Evolutionary conservation across 768 basidiomycete species (phyloP), one percentile per base, ranked within the genome.

Genomic region (Boletus fagicola): DNA sequence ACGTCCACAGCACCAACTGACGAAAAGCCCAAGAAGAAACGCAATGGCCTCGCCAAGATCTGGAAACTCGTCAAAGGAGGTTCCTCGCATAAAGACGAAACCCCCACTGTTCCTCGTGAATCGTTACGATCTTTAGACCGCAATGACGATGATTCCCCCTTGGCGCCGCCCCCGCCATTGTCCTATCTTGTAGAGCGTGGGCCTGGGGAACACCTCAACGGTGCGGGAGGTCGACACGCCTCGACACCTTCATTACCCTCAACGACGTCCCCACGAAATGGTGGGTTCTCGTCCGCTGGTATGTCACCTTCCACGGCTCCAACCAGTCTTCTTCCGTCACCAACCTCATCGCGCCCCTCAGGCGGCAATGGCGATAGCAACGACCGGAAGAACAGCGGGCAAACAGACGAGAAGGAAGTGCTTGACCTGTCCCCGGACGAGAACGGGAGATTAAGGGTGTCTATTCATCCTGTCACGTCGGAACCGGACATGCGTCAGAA

Each of bases 151-250:
- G 84, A 90, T 62, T 71, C 79, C 10, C 94, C 92, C 4, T 77
- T 97, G 40, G 86, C 90, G 3, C 96, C 95, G 1, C 96, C 96
- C 3, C 96, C 96, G 5, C 88, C 93, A 5, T 68, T 98, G 51
- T 92, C 92, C 0, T 95, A 94, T 74, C 81, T 98, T 47, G 92
- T 93, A 3, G 75, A 73, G 58, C 72, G 76, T 59, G 78, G 81
- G 55, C 81, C 81, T 42, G 78, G 80, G n/a, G 80, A 83, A 44
- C 77, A 77, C 33, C 78, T 83, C 43, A 68, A 70, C 35, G 72
- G 75, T 46, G 16, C 60, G 1, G 67, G 64, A 24, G 77, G 76
- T 49, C 83, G 88, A 6, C 87, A 86, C 64, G 77, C 80, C 26
- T 90, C 90, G 16, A 85, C 86, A 5, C 83, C 86, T 13, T 90